Conservation (phyloP, 306 rosid species). For the Ammopiptanthus mongolicus region DNA sequence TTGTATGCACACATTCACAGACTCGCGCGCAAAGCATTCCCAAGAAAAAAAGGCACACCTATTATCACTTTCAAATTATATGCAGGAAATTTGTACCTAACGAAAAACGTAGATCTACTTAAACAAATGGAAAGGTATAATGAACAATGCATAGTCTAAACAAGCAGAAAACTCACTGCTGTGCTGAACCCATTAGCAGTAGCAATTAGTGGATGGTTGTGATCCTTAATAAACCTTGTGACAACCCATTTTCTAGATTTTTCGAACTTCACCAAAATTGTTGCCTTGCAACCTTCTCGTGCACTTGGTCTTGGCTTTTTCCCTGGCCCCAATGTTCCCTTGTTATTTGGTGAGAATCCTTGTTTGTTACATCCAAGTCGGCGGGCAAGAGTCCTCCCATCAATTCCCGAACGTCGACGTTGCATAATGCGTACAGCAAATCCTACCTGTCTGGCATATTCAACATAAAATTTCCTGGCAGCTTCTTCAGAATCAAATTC, state of each 20-base stretch:
- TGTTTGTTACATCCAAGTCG: conserved; percentile 94
- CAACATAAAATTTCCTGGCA: conserved; percentile 65
- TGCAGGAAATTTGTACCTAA: background rate
- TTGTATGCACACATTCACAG: background rate
- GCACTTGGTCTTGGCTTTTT: conserved; percentile 78
- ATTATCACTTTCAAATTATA: background rate
- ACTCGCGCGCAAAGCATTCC: background rate
- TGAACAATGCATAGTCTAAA: background rate
- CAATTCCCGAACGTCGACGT: conserved; percentile 78
- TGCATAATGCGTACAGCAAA: conserved; percentile 85
- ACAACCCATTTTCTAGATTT: conserved; percentile 92
- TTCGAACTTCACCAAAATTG: conserved; percentile 87
- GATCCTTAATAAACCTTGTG: conserved; percentile 78
- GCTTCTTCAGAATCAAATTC: conserved; percentile 81
- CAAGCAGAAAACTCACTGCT: conserved; percentile 51
- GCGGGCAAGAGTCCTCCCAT: conserved; percentile 91
- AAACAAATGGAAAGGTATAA: background rate
- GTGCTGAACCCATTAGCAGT: conserved; percentile 72
- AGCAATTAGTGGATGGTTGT: conserved; percentile 75
- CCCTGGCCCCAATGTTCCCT: conserved; percentile 47
- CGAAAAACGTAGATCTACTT: background rate
- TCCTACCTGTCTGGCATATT: conserved; percentile 73
- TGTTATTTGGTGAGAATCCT: conserved; percentile 77
- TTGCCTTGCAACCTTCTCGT: conserved; percentile 95
- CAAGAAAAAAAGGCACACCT: background rate